Percentiles rank a stretch among this genome's conserved stretches.
Evolutionary conservation across 2,329 filamentous ascomycete genomes (phyloP).

Genomic region (Metarhizium guizhouense): DNA sequence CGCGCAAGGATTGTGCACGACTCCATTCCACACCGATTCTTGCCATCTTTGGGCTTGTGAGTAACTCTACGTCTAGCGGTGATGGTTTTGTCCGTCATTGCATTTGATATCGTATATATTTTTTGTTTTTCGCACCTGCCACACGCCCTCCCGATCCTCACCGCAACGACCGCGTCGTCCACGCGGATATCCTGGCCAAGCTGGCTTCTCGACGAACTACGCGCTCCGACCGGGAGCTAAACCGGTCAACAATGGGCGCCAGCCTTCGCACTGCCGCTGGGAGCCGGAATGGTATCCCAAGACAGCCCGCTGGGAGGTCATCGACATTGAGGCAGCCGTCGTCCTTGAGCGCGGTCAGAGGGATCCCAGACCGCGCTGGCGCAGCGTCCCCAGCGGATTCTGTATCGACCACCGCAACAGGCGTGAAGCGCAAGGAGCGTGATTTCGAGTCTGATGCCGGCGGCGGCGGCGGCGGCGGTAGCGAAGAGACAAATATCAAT

Average conservation of each 20-base stretch:
- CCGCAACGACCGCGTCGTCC: background rate
- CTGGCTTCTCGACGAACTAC: slow-evolving; percentile 9
- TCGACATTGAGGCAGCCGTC: slow-evolving; percentile 4
- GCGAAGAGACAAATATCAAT: slow-evolving; percentile 91
- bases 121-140: background rate
- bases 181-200: slow-evolving; percentile 1
- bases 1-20: slow-evolving; percentile 4
- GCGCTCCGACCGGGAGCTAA: slow-evolving; percentile 8
- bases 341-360: slow-evolving; percentile 1
- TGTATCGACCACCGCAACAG: slow-evolving; percentile 40
- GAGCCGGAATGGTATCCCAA: slow-evolving; percentile 2
- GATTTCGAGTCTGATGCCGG: slow-evolving; percentile 60
- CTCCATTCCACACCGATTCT: background rate
- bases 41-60: background rate
- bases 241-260: slow-evolving; percentile 5
- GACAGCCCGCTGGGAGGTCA: slow-evolving; percentile 2
- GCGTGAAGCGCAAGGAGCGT: slow-evolving; percentile 77
- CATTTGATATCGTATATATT: background rate
- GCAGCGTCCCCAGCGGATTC: slow-evolving; percentile 55
- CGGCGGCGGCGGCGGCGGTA: slow-evolving; percentile 17
- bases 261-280: slow-evolving; percentile 1
- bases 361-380: slow-evolving; percentile 5
- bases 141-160: background rate
- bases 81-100: background rate
- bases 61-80: background rate